phyloP scores from a whole-genome alignment of 2,329 filamentous ascomycete genomes.

The Sporothrix variecibatus region DNA sequence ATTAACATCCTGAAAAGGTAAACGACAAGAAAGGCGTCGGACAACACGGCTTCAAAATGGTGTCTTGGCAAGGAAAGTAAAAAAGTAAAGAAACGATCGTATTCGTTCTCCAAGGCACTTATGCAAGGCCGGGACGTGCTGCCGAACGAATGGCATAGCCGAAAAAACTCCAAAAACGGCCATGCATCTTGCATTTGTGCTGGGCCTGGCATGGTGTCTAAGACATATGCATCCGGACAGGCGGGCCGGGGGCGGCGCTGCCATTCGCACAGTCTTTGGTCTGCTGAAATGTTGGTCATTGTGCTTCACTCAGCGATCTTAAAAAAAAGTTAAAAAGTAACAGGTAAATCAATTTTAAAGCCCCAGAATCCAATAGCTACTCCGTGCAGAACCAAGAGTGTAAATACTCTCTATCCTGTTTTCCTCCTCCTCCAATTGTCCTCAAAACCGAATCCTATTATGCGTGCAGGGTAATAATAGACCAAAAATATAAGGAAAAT shows the following conservation, averaged over 20 bases:
- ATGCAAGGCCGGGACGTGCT: not conserved
- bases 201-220: not conserved
- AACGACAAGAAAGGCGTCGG: not conserved
- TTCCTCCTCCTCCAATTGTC: not conserved
- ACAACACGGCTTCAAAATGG: not conserved
- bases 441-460: not conserved
- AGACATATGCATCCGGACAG: not conserved
- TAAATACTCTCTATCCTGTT: not conserved
- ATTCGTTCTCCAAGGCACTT: not conserved
- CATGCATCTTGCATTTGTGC: not conserved
- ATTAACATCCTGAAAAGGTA: not conserved
- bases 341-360: not conserved
- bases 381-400: not conserved
- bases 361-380: not conserved
- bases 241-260: not conserved
- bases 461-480: conserved; percentile 2
- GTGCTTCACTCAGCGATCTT: not conserved
- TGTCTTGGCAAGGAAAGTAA: not conserved
- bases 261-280: not conserved
- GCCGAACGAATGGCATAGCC: not conserved
- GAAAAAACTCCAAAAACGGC: not conserved
- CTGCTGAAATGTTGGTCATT: not conserved
- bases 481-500: not conserved
- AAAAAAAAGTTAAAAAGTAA: not conserved
- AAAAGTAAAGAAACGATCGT: not conserved